phyloP scores from a whole-genome alignment of 2,329 filamentous ascomycete species.

The Pochonia chlamydosporia region DNA sequence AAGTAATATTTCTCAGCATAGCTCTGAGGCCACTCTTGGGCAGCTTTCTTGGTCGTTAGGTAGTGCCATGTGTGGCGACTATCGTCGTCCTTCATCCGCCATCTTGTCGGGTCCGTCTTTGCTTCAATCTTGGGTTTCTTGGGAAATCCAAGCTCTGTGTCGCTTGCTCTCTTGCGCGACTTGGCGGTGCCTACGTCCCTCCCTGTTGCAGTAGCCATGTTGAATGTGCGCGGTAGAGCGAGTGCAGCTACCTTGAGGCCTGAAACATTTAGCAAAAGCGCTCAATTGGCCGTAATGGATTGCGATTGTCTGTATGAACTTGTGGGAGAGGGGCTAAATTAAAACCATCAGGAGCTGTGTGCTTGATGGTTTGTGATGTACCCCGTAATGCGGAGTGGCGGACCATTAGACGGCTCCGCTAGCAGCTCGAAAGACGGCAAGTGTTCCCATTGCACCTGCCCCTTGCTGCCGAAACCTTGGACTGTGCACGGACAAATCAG shows the following conservation, averaged over 20 bases:
- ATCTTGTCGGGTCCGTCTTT: conserved; percentile 73
- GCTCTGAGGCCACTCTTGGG: conserved; percentile 76
- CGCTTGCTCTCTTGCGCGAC: conserved; percentile 37
- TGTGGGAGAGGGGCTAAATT: too few species aligned
- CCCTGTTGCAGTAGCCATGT: conserved; percentile 24
- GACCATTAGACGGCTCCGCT: too few species aligned
- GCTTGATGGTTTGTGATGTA: too few species aligned
- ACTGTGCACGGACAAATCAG: not conserved
- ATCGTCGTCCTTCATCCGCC: conserved; percentile 77
- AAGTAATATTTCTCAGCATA: conserved; percentile 86
- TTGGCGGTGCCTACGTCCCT: conserved; percentile 23
- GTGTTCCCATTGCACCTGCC: too few species aligned
- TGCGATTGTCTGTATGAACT: too few species aligned
- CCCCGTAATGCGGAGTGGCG: too few species aligned
- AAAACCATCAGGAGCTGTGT: too few species aligned
- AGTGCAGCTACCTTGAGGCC: not conserved
- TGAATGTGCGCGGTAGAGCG: not conserved
- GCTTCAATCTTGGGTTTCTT: conserved; percentile 44
- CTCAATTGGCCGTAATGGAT: not conserved
- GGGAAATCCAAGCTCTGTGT: conserved; percentile 30
- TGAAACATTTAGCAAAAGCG: not conserved
- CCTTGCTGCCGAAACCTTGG: too few species aligned
- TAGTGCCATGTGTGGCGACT: conserved; percentile 95
- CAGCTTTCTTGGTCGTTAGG: conserved; percentile 65
- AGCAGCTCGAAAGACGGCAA: too few species aligned